Evolutionary conservation across 140 eudicot species (phyloP), one percentile per base, ranked within the genome.

Genomic region (Oenanthe javanica): DNA sequence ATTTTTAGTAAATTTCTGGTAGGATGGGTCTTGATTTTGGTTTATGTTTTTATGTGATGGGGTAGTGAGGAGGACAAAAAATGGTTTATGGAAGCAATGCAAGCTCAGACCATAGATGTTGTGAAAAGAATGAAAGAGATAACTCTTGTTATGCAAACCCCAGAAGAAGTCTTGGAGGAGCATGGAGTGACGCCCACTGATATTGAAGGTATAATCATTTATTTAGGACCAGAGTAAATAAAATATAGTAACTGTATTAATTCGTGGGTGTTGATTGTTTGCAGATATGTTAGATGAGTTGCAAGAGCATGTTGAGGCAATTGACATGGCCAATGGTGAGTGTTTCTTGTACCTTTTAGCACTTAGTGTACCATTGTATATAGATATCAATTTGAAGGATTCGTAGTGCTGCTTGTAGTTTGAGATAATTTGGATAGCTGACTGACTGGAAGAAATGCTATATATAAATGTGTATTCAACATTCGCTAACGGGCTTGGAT

Each of bases 61-160:
- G 72, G 21, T 54, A 92, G 98, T 84, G 97, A 94, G 89, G 96
- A 94, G 82, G 97, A 92, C 42, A 79, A 89, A 42, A 94, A 55
- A 89, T 94, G 98, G 98, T 94, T 94, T 83, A 89, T 90, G 97
- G 98, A 94, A 81, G 98, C 98, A 61, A 92, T 94, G 98, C 98
- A 94, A 86, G 90, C 96, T n/a, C 97, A 94, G 80, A 90, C 93
- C 0, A 72, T 94, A 27, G 98, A 94, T 81, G 97, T 94, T 64
- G 83, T 90, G 19, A 90, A 88, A 79, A 89, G 98, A 25, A 94
- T 94, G 98, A 94, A 94, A 72, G 98, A 94, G 84, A 94, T 94
- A 81, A 90, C 98, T 57, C 89, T 83, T 36, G 98, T 94, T 78
- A 92, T 94, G 98, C 89, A 90, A 82, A 88, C 97, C 16, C 97